Percentiles rank a stretch among this genome's conserved stretches.
These are phyloP conservation scores for Chrysopogon serrulatus DNA, from an alignment of 176 grass and related monocot genomes.

Conservation along the genomic window DNA sequence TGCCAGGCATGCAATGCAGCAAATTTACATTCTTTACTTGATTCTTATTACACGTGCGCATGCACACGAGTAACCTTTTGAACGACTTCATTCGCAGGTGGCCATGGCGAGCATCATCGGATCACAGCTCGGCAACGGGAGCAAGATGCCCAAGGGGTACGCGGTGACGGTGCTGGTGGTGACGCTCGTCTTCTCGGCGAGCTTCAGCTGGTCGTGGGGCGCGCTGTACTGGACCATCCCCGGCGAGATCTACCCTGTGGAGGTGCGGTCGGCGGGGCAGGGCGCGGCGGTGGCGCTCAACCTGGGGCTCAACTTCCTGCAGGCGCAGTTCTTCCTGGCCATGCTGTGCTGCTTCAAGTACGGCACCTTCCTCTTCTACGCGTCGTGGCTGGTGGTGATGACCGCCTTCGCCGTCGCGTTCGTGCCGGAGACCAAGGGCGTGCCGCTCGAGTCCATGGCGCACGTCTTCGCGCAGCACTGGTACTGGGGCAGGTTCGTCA, in stretches of 20 bases:
- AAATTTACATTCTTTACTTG: neutral
- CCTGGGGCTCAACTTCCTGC: conserved; percentile 74
- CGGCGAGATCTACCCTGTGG: conserved; percentile 82
- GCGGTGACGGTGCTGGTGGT: conserved; percentile 58
- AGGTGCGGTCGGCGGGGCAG: conserved; percentile 76
- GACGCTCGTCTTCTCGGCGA: conserved; percentile 57
- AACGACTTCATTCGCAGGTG: conserved; percentile 5
- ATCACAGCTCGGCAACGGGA: conserved; percentile 31
- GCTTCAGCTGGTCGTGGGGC: conserved; percentile 88
- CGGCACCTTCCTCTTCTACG: conserved; percentile 63
- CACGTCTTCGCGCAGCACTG: conserved; percentile 61
- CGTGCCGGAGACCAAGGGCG: conserved; percentile 69
- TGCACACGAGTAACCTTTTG: too few relatives aligned
- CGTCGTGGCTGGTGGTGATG: conserved; percentile 60
- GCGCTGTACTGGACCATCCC: conserved; percentile 74
- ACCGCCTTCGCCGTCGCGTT: conserved; percentile 56
- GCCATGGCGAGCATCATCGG: conserved; percentile 68
- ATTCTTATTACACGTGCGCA: neutral
- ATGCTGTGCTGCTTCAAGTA: conserved; percentile 79
- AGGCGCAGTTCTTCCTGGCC: conserved; percentile 74
- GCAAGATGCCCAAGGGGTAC: conserved; percentile 52
- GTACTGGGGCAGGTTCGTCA: conserved; percentile 68
- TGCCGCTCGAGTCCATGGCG: conserved; percentile 63
- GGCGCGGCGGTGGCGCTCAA: conserved; percentile 63
- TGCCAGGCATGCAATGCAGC: conserved; percentile 24